phyloP scores from a whole-genome alignment of 2,329 filamentous ascomycete species.

The Periconia sp. region DNA sequence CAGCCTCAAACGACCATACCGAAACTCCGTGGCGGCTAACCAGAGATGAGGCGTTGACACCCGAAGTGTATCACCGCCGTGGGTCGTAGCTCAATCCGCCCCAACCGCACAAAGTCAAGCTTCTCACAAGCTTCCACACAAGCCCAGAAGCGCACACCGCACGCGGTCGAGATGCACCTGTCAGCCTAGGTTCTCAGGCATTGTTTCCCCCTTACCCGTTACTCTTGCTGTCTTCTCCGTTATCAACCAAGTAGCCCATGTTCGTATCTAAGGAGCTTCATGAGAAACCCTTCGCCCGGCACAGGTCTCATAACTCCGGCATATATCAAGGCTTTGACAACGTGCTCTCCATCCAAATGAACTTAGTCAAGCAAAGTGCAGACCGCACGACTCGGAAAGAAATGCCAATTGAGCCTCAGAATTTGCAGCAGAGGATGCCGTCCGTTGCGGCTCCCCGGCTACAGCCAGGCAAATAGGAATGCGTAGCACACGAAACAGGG shows the following conservation, averaged over 20 bases:
- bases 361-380: not conserved
- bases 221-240: conserved; percentile 14
- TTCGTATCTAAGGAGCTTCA: conserved; percentile 5
- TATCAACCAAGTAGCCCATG: conserved; percentile 8
- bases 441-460: conserved; percentile 27
- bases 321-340: conserved; percentile 15
- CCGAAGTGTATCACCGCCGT: conserved; percentile 38
- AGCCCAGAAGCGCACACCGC: conserved; percentile 19
- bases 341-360: conserved; percentile 10
- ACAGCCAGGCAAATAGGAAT: conserved; percentile 26
- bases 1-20: conserved; percentile 42
- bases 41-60: conserved; percentile 35
- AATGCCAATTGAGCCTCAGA: conserved; percentile 26
- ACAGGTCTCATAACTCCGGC: conserved; percentile 21
- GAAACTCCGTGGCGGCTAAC: conserved; percentile 40
- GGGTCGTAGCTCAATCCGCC: conserved; percentile 31
- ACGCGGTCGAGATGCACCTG: conserved; percentile 20
- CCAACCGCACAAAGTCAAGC: conserved; percentile 35
- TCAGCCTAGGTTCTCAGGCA: conserved; percentile 27
- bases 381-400: conserved; percentile 10
- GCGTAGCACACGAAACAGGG: conserved; percentile 28
- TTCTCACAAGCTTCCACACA: conserved; percentile 25
- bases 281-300: conserved; percentile 11
- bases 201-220: conserved; percentile 19
- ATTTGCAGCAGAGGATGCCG: conserved; percentile 10